Evolutionary conservation across 2,329 filamentous ascomycete genomes (phyloP).

Genomic region (Ambrosiella beaveri): DNA sequence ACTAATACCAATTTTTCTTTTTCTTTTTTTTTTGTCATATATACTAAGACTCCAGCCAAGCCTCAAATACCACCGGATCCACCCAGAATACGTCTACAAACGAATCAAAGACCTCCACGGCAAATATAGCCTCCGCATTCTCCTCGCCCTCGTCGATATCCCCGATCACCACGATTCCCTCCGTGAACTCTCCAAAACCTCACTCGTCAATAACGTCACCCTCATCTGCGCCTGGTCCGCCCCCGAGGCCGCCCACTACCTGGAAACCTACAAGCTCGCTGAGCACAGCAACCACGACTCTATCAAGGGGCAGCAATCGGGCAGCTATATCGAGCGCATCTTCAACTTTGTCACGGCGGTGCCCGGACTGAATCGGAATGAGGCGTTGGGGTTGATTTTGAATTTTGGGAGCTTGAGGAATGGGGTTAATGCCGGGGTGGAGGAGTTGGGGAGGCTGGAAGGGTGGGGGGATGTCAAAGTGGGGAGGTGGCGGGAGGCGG

Average conservation of each 20-base stretch:
- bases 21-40: background rate
- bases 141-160: constrained; percentile 88
- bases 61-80: constrained; percentile 90
- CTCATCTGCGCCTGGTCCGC: constrained; percentile 88
- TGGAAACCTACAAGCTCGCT: constrained; percentile 88
- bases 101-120: constrained; percentile 72
- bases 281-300: constrained; percentile 67
- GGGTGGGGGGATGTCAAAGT: constrained; percentile 97
- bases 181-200: constrained; percentile 82
- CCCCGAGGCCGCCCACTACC: constrained; percentile 79
- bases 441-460: constrained; percentile 67
- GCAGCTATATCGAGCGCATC: constrained; percentile 68
- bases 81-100: constrained; percentile 95
- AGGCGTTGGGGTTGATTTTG: constrained; percentile 75
- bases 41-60: constrained; percentile 19
- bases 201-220: constrained; percentile 80
- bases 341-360: constrained; percentile 88
- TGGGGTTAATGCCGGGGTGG: constrained; percentile 72
- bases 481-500: constrained; percentile 62
- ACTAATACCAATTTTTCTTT: background rate
- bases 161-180: constrained; percentile 81
- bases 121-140: constrained; percentile 69
- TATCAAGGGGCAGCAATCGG: constrained; percentile 72
- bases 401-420: constrained; percentile 80
- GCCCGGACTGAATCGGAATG: constrained; percentile 80